Evolutionary conservation across 768 basidiomycete species (phyloP).

Genomic region (Suillus spraguei): DNA sequence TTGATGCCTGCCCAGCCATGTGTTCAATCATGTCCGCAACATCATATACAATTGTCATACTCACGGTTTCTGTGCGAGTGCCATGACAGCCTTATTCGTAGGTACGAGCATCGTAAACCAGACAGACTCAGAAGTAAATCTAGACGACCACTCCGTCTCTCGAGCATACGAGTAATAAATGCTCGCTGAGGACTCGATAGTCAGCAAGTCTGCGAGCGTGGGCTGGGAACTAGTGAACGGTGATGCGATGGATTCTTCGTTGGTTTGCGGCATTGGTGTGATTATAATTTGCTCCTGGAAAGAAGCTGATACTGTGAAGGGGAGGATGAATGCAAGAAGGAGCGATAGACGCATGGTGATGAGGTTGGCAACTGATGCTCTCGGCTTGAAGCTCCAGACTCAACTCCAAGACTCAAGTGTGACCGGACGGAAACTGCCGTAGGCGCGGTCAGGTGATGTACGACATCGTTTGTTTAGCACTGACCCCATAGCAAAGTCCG

Average conservation of each 20-base stretch:
- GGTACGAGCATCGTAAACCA: constrained; percentile 72
- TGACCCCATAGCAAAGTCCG: too few relatives aligned
- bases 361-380: background rate
- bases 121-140: constrained; percentile 38
- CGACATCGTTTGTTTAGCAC: too few relatives aligned
- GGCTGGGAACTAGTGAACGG: constrained; percentile 51
- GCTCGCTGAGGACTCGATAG: constrained; percentile 71
- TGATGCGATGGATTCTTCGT: constrained; percentile 20
- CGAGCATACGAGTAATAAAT: constrained; percentile 87
- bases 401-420: background rate
- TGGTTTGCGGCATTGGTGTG: constrained; percentile 22
- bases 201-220: constrained; percentile 74
- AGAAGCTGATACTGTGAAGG: constrained; percentile 32
- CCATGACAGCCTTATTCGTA: constrained; percentile 88
- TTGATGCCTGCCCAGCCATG: constrained; percentile 53
- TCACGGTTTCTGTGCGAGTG: constrained; percentile 79
- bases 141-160: constrained; percentile 61
- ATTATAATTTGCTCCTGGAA: constrained; percentile 29
- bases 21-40: background rate
- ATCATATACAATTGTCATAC: constrained; percentile 28
- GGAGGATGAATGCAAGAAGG: constrained; percentile 32
- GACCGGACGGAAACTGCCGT: constrained; percentile 1
- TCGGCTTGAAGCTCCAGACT: background rate
- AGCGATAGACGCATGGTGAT: constrained; percentile 19
- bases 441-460: too few relatives aligned